Conservation (phyloP, 768 basidiomycete genomes). For the Mycena galopus region DNA sequence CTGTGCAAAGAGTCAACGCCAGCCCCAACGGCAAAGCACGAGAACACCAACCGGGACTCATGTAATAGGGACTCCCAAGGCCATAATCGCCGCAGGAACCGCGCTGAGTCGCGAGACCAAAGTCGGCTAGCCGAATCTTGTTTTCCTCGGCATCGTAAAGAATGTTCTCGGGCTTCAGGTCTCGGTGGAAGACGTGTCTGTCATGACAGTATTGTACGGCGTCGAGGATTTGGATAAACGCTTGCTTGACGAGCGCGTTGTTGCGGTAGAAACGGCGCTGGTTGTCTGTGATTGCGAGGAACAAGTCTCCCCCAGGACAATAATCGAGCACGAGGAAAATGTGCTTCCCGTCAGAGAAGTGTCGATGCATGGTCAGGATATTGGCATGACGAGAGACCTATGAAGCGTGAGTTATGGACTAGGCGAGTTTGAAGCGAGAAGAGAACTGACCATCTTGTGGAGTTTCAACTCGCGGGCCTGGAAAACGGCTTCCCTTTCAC, state of each 20-base stretch:
- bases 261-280: conserved; percentile 67
- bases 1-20: conserved; percentile 48
- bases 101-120: conserved; percentile 74
- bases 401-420: neutral
- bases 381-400: conserved; percentile 61
- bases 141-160: conserved; percentile 68
- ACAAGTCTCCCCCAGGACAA: conserved; percentile 75
- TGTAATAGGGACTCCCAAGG: conserved; percentile 73
- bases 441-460: conserved; percentile 58
- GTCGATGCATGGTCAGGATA: conserved; percentile 77
- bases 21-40: conserved; percentile 20
- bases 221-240: conserved; percentile 86
- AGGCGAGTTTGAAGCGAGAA: neutral
- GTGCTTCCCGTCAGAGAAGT: conserved; percentile 70
- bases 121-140: conserved; percentile 78
- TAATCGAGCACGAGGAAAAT: conserved; percentile 78
- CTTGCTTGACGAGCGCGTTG: conserved; percentile 70
- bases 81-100: conserved; percentile 62
- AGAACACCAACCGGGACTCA: conserved; percentile 72
- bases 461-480: conserved; percentile 79
- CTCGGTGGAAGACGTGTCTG: conserved; percentile 83
- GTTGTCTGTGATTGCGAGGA: conserved; percentile 74
- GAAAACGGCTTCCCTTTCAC: conserved; percentile 66
- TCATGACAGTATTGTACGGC: conserved; percentile 82
- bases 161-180: conserved; percentile 90